Evolutionary conservation across 345 rosid genomes (phyloP).

Genomic region (Eucalyptus microcorys): DNA sequence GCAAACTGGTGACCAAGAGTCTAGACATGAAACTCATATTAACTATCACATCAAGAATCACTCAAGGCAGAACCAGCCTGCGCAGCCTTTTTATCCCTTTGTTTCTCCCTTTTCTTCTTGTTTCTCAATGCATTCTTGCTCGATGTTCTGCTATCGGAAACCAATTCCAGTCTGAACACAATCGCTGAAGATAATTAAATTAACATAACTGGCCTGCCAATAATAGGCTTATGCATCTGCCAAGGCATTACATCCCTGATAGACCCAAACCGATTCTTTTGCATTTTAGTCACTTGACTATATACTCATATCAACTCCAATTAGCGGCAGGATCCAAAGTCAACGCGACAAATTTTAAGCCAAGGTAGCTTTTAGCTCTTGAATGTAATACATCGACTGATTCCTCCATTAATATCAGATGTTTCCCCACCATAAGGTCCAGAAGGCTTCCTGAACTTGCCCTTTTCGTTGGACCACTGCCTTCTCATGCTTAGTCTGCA

Average conservation of each 20-base stretch:
- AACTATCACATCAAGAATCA: no score
- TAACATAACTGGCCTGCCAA: no score
- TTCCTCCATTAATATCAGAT: conserved; percentile 48
- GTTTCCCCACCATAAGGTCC: neutral
- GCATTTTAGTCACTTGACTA: neutral
- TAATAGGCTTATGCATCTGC: no score
- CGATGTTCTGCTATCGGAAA: no score
- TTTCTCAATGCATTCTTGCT: no score
- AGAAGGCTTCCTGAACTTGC: conserved; percentile 9
- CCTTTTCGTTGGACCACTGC: conserved; percentile 35
- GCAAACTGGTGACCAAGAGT: no score
- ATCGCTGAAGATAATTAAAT: no score
- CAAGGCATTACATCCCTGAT: neutral
- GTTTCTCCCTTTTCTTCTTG: no score
- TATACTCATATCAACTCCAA: neutral
- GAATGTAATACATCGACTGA: conserved; percentile 59
- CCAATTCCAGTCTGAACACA: no score
- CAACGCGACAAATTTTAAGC: neutral
- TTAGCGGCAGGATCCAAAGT: neutral
- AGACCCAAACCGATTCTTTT: neutral
- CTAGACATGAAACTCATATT: no score
- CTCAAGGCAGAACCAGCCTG: no score
- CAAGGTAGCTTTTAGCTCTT: conserved; percentile 3
- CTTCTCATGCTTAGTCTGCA: conserved; percentile 39
- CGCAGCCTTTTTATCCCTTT: no score